Evolutionary conservation across 1,284 basidiomycete species (phyloP).

Genomic region (Leccinum subrobustum): DNA sequence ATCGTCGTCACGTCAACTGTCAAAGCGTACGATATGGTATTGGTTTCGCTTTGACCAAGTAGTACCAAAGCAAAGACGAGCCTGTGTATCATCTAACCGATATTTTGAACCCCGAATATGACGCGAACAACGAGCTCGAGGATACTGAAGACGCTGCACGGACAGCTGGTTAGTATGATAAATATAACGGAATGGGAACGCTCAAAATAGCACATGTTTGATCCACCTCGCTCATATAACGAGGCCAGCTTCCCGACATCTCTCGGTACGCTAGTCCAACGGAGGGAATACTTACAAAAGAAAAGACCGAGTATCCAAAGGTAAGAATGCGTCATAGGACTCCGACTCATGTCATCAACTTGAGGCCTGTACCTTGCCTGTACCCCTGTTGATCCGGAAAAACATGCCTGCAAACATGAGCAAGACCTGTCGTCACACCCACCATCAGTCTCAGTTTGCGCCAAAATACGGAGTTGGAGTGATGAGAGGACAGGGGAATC

Average conservation of each 20-base stretch:
- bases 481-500: not conserved
- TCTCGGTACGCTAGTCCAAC: not conserved
- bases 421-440: constrained; percentile 26
- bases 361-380: not conserved
- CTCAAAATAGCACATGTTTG: not conserved
- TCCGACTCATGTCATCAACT: not conserved
- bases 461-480: not conserved
- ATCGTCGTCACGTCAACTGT: not conserved
- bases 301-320: not conserved
- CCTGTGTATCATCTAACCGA: not conserved
- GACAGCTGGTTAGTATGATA: not conserved
- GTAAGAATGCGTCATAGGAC: not conserved
- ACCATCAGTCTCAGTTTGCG: not conserved
- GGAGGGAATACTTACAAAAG: not conserved
- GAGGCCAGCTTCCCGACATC: not conserved
- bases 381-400: constrained; percentile 27
- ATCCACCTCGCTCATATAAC: not conserved
- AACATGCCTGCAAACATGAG: constrained; percentile 34
- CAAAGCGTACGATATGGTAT: not conserved
- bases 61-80: not conserved
- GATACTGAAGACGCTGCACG: not conserved
- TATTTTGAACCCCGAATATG: not conserved
- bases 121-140: not conserved
- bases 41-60: not conserved
- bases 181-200: not conserved